These are phyloP conservation scores for Nicotiana otophora DNA, from an alignment of 257 asterid species.

Conservation along the genomic window DNA sequence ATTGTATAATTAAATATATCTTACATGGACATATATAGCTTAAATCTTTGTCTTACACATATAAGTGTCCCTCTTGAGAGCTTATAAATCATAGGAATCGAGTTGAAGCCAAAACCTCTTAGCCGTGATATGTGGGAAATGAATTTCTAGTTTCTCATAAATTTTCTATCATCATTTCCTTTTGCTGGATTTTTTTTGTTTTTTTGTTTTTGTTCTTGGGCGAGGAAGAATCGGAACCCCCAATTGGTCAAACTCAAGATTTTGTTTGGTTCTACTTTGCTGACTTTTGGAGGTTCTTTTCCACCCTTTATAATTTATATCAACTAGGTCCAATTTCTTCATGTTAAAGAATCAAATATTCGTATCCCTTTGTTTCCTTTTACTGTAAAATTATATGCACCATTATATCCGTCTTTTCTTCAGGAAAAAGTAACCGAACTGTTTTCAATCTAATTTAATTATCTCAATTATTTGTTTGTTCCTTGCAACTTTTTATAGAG, in stretches of 20 bases:
- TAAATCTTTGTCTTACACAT: no score
- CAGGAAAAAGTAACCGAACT: not conserved
- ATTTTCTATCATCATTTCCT: not conserved
- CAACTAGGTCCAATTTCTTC: constrained; percentile 14
- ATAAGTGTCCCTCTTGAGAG: no score
- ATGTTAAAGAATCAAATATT: constrained; percentile 7
- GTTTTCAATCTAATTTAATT: not conserved
- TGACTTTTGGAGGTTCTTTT: constrained; percentile 5
- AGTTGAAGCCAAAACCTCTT: not conserved
- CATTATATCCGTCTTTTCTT: not conserved
- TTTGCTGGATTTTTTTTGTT: not conserved
- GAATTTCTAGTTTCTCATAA: not conserved
- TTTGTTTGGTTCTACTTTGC: constrained; percentile 10
- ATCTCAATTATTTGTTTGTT: not conserved
- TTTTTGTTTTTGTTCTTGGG: no score
- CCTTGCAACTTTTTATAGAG: not conserved
- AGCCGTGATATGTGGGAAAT: not conserved
- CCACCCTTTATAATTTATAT: not conserved
- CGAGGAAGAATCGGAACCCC: no score
- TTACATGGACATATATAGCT: no score
- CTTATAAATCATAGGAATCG: not conserved
- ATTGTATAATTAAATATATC: no score
- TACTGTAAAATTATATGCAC: no score
- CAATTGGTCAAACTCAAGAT: not conserved
- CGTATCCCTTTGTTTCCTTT: not conserved